A percentile compares a stretch with the other conserved stretches of the same genome.
Evolutionary conservation across 768 basidiomycete species (phyloP).

Genomic region (Phlegmacium glaucopus): DNA sequence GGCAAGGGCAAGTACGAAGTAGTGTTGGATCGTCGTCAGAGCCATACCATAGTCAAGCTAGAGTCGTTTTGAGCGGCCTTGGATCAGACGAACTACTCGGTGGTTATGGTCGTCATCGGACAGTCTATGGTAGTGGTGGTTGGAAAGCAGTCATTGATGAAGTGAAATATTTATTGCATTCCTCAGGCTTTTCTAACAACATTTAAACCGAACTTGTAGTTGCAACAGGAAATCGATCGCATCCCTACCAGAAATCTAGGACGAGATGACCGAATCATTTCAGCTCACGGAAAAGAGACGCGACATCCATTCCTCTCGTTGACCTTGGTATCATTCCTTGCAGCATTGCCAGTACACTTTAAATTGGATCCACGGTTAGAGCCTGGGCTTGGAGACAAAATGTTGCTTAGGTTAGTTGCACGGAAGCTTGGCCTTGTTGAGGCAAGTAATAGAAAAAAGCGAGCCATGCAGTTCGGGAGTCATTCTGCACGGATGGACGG

Average conservation of each 20-base stretch:
- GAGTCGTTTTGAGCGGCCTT: conserved; percentile 84
- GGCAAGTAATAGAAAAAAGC: conserved; percentile 77
- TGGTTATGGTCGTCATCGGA: conserved; percentile 88
- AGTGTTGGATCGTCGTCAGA: conserved; percentile 30
- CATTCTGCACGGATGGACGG: conserved; percentile 84
- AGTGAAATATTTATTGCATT: conserved; percentile 36
- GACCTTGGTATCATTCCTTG: conserved; percentile 71
- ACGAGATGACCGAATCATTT: conserved; percentile 91
- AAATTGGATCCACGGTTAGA: conserved; percentile 79
- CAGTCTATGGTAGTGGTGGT: conserved; percentile 60
- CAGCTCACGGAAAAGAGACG: conserved; percentile 88
- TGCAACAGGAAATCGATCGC: conserved; percentile 86
- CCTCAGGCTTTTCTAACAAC: not conserved
- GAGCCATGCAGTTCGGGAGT: conserved; percentile 97
- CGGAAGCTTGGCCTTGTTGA: conserved; percentile 69
- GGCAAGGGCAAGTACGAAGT: conserved; percentile 55
- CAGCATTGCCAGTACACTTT: conserved; percentile 70
- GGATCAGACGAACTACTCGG: conserved; percentile 96
- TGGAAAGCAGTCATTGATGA: conserved; percentile 82
- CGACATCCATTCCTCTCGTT: conserved; percentile 90
- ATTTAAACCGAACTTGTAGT: conserved; percentile 37
- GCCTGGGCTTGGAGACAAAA: conserved; percentile 87
- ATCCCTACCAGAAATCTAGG: conserved; percentile 90
- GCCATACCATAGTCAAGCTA: conserved; percentile 70
- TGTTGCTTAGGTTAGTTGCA: conserved; percentile 72